Base-by-base conservation (phyloP, 192 early-diverging fungal genomes). In the Coemansia sp. region DNA sequence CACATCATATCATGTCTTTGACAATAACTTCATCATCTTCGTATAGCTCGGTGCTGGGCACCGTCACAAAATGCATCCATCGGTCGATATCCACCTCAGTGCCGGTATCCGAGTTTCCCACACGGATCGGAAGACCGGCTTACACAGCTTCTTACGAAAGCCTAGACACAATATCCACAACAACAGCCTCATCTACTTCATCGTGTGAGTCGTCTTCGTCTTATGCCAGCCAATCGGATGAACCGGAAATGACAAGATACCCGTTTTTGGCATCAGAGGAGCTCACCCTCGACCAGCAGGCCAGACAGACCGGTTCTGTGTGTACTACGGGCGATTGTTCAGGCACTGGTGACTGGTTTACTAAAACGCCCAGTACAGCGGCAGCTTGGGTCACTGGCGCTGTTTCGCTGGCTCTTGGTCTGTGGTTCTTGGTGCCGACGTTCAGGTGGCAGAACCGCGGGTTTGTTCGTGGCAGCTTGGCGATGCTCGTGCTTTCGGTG, bases 291-390 rank as follows among this genome's bases (percentile, higher is more conserved):
- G 48, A 61, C 12, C 41, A 61, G 22, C 60, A 70, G 14, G 65
- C 60, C 3, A 36, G 59, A 11, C n/a, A 41, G 1, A 18, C 41
- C 7, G 35, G 37, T 18, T n/a, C 41, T 17, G 18, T 63, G 36
- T 77, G 75, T 48, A 35, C 68, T 11, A 7, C 17, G 9, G 51
- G 28, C 2, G 36, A 51, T 28, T 77, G 75, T 35, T 20, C 8
- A 20, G 63, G 48, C 4, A 36, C 67, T 17, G 66, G 75, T 32
- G 75, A 77, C 66, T 77, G 75, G 75, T 54, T 77, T 12, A 56
- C 38, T 2, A 5, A 60, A n/a, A 38, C 22, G 5, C 75, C 75
- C 0, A 66, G 11, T n/a, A 28, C 55, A 8, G 65, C 66, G 0
- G 38, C 66, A 1, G 37, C 52, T 18, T 77, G 75, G 75, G 64